These are phyloP conservation scores for Diaporthe sp. DNA, from an alignment of 2,329 filamentous ascomycete species.

Conservation along the genomic window DNA sequence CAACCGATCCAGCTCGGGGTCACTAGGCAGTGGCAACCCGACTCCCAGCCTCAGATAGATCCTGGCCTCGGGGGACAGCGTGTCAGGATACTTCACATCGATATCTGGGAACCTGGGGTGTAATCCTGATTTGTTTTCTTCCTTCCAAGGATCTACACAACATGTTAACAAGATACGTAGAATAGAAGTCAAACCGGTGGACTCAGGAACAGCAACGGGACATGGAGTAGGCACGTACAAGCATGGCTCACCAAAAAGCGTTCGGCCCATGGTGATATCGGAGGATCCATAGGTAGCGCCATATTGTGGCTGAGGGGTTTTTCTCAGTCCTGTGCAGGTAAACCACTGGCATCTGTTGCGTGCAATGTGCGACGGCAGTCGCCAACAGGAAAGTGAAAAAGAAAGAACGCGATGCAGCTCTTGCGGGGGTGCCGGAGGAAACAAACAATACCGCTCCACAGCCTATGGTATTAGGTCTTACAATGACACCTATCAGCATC, in stretches of 20 bases:
- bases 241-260: not conserved
- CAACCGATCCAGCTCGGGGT: constrained; percentile 1
- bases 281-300: not conserved
- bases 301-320: not conserved
- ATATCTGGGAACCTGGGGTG: constrained; percentile 28
- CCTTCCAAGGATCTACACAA: constrained; percentile 10
- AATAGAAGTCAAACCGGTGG: not conserved
- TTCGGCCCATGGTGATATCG: constrained; percentile 10
- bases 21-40: not conserved
- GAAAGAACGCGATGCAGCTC: not conserved
- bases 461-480: not conserved
- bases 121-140: constrained; percentile 6
- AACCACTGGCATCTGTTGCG: not conserved
- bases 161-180: not conserved
- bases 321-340: not conserved
- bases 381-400: not conserved
- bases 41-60: not conserved
- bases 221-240: not conserved
- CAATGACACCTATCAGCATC: not conserved
- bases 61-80: not conserved
- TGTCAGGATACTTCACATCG: not conserved
- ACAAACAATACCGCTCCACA: not conserved
- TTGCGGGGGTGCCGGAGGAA: no score
- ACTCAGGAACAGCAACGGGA: not conserved
- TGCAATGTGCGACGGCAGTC: no score